These are phyloP conservation scores for Haplosporangium sp. DNA, from an alignment of 371 early-diverging fungal species.

Conservation along the genomic window DNA sequence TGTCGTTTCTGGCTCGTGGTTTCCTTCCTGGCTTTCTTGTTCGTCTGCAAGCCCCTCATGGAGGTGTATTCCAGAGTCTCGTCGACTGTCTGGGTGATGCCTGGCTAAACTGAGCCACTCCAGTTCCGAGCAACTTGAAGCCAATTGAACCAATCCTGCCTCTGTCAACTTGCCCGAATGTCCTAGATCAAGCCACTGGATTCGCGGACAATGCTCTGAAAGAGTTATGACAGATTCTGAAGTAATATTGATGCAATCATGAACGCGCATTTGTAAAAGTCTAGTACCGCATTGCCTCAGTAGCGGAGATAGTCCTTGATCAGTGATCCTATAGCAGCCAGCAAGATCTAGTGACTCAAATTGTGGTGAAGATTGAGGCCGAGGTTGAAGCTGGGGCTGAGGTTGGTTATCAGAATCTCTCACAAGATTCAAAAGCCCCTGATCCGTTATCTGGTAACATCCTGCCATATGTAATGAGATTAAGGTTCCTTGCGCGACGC, in stretches of 20 bases:
- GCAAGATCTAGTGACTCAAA: constrained; percentile 49
- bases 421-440: constrained; percentile 36
- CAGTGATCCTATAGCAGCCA: constrained; percentile 42
- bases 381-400: background rate
- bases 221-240: constrained; percentile 17
- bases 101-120: constrained; percentile 55
- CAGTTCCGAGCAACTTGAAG: constrained; percentile 28
- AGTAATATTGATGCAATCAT: constrained; percentile 44
- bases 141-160: constrained; percentile 27
- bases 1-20: background rate
- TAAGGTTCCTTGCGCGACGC: constrained; percentile 24
- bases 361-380: background rate
- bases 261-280: constrained; percentile 40
- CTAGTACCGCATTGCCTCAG: constrained; percentile 31
- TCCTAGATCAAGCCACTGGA: constrained; percentile 53
- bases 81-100: constrained; percentile 15
- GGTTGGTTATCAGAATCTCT: background rate
- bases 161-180: constrained; percentile 37
- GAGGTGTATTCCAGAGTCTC: background rate
- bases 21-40: constrained; percentile 1
- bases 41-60: background rate
- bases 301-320: constrained; percentile 26
- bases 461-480: constrained; percentile 50
- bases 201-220: constrained; percentile 31
- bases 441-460: constrained; percentile 53